phyloP scores from a whole-genome alignment of 306 rosid species.

The Corylus heterophylla region DNA sequence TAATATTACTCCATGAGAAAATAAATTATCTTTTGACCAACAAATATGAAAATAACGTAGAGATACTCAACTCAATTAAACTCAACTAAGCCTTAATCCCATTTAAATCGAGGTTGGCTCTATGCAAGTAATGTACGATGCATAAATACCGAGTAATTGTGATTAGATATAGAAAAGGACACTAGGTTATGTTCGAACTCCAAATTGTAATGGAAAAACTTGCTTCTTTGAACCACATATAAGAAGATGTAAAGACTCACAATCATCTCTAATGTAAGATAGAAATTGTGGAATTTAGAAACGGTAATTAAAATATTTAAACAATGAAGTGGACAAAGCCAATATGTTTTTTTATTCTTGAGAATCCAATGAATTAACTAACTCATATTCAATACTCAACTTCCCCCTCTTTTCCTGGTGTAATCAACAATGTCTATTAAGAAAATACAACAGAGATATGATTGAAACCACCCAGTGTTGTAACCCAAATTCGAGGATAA shows the following conservation, averaged over 20 bases:
- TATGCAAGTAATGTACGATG: not conserved
- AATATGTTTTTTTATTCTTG: not conserved
- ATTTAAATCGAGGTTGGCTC: not conserved
- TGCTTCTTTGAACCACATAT: not conserved
- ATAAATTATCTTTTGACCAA: not conserved
- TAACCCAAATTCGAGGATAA: not conserved
- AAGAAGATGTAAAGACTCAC: not conserved
- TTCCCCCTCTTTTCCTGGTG: not conserved
- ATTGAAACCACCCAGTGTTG: not conserved
- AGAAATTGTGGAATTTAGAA: not conserved
- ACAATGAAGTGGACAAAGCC: not conserved
- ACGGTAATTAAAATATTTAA: not conserved
- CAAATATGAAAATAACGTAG: not conserved
- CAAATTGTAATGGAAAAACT: no score
- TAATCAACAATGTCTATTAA: not conserved
- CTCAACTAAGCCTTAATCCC: not conserved
- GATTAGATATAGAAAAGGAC: not conserved
- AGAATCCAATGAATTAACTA: not conserved
- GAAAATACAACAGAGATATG: not conserved
- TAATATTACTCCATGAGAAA: not conserved
- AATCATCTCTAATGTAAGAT: not conserved
- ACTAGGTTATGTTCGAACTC: no score
- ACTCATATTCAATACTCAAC: not conserved
- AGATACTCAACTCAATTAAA: no score
- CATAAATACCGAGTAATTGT: not conserved